These are phyloP conservation scores for Byssothecium circinans DNA, from an alignment of 2,329 filamentous ascomycete species.

Conservation along the genomic window DNA sequence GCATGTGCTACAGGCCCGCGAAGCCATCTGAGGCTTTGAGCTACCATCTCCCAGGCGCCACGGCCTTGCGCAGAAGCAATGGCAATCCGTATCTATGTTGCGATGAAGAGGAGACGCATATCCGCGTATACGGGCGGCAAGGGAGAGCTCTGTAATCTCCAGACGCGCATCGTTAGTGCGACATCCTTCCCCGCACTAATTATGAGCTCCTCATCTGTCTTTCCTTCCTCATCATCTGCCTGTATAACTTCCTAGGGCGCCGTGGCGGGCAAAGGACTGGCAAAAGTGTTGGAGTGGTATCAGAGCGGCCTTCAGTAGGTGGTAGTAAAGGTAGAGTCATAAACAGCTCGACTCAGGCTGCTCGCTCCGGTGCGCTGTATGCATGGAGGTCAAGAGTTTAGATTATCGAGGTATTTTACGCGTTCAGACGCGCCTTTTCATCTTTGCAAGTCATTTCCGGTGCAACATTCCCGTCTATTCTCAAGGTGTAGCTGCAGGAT, in stretches of 20 bases:
- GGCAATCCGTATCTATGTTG: background rate
- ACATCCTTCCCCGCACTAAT: constrained; percentile 2
- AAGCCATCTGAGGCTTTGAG: background rate
- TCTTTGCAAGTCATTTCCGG: background rate
- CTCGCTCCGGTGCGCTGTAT: background rate
- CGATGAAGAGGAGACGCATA: constrained; percentile 7
- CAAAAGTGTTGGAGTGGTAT: background rate
- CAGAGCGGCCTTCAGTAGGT: background rate
- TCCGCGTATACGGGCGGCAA: constrained; percentile 3
- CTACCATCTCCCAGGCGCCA: background rate
- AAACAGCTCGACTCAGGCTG: background rate
- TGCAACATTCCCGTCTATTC: constrained; percentile 18
- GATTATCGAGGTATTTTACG: constrained; percentile 1
- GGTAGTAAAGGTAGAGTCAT: constrained; percentile 1
- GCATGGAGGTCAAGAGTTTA: background rate
- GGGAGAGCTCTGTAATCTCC: no score
- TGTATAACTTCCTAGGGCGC: constrained; percentile 4
- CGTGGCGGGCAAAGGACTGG: background rate
- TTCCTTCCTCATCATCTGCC: constrained; percentile 4
- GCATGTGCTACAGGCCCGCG: background rate
- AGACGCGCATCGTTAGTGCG: no score
- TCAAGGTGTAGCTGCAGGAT: constrained; percentile 38
- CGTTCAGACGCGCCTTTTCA: background rate
- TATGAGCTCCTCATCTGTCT: constrained; percentile 3
- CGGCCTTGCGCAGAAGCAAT: no score